A percentile compares a stretch with the other conserved stretches of the same genome.
phyloP scores from a whole-genome alignment of 768 basidiomycete genomes.

The Lactifluus echinatus region DNA sequence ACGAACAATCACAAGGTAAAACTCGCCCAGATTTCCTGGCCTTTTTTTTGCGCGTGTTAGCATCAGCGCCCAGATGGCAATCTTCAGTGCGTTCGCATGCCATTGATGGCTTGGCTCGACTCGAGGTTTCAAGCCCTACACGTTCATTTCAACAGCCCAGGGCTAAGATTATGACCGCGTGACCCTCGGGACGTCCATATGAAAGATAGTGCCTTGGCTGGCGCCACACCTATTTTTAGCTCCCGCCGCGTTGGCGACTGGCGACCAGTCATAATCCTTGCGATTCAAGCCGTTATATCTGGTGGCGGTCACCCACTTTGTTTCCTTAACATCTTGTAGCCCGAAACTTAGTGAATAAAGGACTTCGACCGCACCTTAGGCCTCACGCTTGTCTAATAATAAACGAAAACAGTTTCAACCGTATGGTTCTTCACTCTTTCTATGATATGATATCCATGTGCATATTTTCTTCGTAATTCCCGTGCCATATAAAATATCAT shows the following conservation, averaged over 20 bases:
- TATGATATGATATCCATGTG: background rate
- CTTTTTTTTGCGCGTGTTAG: background rate
- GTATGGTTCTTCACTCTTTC: background rate
- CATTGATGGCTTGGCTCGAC: background rate
- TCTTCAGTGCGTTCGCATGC: background rate
- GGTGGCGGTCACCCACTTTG: background rate
- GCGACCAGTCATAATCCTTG: conserved; percentile 1
- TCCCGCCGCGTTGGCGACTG: background rate
- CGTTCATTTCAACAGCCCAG: too few relatives aligned
- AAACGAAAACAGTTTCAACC: background rate
- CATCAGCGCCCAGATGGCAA: background rate
- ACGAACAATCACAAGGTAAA: too few relatives aligned
- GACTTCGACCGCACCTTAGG: background rate
- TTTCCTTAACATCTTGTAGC: too few relatives aligned
- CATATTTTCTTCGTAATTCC: background rate
- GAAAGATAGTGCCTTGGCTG: background rate
- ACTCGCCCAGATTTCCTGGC: too few relatives aligned
- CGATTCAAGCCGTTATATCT: background rate
- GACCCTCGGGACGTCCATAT: background rate
- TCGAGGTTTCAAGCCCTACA: background rate
- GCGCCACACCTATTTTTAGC: conserved; percentile 6
- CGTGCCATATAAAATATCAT: background rate
- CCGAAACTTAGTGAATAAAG: background rate
- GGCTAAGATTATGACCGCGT: background rate
- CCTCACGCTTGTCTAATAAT: background rate